Evolutionary conservation across 176 grass and related monocot species (phyloP).

Genomic region (Triticum monococcum): DNA sequence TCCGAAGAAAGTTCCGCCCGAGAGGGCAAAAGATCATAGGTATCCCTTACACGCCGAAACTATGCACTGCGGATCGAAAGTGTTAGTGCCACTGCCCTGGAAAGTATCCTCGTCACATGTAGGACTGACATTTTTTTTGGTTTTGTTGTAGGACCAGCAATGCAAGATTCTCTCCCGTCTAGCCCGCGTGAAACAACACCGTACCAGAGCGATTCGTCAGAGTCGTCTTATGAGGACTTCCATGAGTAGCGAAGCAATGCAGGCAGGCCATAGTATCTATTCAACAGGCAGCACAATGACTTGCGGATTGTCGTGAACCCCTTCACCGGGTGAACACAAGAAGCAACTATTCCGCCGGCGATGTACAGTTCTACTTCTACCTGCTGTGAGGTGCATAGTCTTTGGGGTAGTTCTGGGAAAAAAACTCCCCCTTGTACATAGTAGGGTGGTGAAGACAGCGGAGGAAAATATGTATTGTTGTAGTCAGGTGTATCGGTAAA

Average conservation of each 20-base stretch:
- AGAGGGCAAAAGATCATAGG: conserved; percentile 88
- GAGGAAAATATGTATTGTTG: not conserved
- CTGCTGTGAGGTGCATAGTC: not conserved
- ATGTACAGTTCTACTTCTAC: not conserved
- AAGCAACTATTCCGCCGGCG: not conserved
- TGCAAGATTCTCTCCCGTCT: conserved; percentile 25
- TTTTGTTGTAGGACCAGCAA: conserved; percentile 10
- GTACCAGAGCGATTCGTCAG: conserved; percentile 93
- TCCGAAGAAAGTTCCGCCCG: conserved; percentile 79
- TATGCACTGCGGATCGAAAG: not conserved
- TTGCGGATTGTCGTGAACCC: not conserved
- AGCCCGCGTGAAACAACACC: conserved; percentile 43
- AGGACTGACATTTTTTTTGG: not conserved
- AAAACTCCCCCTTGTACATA: conserved; percentile 29
- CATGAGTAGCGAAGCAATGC: conserved; percentile 51
- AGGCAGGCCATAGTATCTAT: not conserved
- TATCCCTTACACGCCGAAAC: conserved; percentile 17
- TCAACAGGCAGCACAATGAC: not conserved
- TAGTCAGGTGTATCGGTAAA: conserved; percentile 5
- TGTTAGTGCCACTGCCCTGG: not conserved
- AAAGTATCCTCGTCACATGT: not conserved
- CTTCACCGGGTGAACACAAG: not conserved
- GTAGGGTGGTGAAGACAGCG: conserved; percentile 9
- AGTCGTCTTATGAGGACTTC: conserved; percentile 87
- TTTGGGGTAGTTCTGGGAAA: conserved; percentile 15